phyloP scores from a whole-genome alignment of 2,329 filamentous ascomycete species.

The Alternaria rosae region DNA sequence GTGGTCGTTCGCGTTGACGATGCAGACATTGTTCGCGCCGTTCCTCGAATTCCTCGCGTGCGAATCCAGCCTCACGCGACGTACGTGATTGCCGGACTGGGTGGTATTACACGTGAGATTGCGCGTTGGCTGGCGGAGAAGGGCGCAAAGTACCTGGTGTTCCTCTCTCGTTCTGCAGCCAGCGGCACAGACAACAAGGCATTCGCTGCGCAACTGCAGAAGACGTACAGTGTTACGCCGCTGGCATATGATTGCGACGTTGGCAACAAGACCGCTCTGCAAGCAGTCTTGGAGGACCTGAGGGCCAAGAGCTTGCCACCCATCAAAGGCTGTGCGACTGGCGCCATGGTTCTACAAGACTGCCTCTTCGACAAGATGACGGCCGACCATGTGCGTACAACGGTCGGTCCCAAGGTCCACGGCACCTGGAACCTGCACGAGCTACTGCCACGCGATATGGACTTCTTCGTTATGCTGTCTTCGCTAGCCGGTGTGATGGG shows the following conservation, averaged over 20 bases:
- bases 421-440: constrained; percentile 44
- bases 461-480: constrained; percentile 35
- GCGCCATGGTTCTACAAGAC: constrained; percentile 37
- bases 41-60: constrained; percentile 1
- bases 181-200: constrained; percentile 3
- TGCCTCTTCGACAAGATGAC: constrained; percentile 21
- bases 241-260: constrained; percentile 5
- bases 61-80: constrained; percentile 20
- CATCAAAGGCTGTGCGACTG: constrained; percentile 35
- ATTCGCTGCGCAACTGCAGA: constrained; percentile 1
- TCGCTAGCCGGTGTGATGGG: constrained; percentile 30
- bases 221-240: constrained; percentile 1
- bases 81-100: constrained; percentile 31
- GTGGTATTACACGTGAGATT: constrained; percentile 30
- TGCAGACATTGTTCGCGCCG: constrained; percentile 20
- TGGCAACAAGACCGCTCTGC: constrained; percentile 1
- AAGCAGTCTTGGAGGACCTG: background rate
- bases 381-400: constrained; percentile 3
- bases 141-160: constrained; percentile 29
- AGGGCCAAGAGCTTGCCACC: constrained; percentile 25
- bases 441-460: constrained; percentile 18
- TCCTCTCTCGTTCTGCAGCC: constrained; percentile 24
- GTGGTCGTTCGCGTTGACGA: constrained; percentile 42
- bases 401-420: constrained; percentile 38
- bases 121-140: constrained; percentile 24